Base-by-base conservation (phyloP, 2,329 filamentous ascomycete genomes). In the Colletotrichum viniferum region DNA sequence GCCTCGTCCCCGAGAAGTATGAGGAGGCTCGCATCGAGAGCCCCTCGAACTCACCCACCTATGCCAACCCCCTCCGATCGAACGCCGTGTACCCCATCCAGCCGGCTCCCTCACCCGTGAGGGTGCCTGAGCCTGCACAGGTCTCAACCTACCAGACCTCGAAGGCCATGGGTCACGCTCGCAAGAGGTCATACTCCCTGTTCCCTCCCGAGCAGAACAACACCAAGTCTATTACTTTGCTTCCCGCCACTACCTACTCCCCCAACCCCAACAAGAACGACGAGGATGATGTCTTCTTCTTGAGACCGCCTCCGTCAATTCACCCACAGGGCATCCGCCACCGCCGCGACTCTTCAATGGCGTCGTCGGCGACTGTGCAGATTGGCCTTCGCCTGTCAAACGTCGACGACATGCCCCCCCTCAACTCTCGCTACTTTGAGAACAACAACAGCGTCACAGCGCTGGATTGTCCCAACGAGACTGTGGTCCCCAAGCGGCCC, bases 351-450 rank as follows among this genome's bases (percentile, higher is more conserved):
- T 92, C 91, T 7, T 95, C 93, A 1, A 86, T 92, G 56, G 87
- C 87, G 18, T 94, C 93, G 60, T 90, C 90, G 12, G 92, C 92
- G 28, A 94, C 92, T 1, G 92, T 95, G 13, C 92, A 94, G 80
- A 94, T 95, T 67, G 93, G 93, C 2, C 86, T 95, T 18, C 90
- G 93, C 13, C 86, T 95, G 71, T 94, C 93, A 30, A 91, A 88
- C 69, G 87, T 90, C 36, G 84, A 88, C 16, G 88, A 91, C 77
- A 87, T 90, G 76, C 83, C 85, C 1, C 84, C 84, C 18, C 79
- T 84, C 21, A 79, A 82, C 55, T 81, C 68, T 76, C 82, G 73
- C 65, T 81, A 78, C 74, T 82, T 79, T 60, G 80, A 75, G 65
- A 78, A 85, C 76, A 76, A 83, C 69, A 72, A 84, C 74, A 84